Evolutionary conservation across 2,329 filamentous ascomycete species (phyloP).

Genomic region (Alternaria incomplexa): DNA sequence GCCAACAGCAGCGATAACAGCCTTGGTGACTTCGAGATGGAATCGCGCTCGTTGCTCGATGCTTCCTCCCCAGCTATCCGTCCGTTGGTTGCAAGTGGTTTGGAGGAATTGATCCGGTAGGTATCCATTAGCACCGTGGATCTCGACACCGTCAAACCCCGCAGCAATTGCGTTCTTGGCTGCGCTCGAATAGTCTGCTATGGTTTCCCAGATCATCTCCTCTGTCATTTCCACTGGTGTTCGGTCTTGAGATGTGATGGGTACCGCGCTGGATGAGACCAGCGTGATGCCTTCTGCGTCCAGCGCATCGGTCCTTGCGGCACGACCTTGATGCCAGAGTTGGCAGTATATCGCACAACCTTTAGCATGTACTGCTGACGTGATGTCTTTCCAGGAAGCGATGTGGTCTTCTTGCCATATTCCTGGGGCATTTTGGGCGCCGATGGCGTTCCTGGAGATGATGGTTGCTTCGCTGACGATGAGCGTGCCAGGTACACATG

Average conservation of each 20-base stretch:
- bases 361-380: conserved; percentile 65
- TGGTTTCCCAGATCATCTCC: conserved; percentile 42
- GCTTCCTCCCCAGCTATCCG: conserved; percentile 55
- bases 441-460: conserved; percentile 54
- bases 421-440: conserved; percentile 60
- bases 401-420: conserved; percentile 56
- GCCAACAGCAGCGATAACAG: conserved; percentile 58
- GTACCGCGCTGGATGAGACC: conserved; percentile 40
- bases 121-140: conserved; percentile 68
- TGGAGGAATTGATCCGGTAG: conserved; percentile 71
- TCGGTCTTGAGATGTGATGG: conserved; percentile 30
- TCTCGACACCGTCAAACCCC: conserved; percentile 66
- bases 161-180: conserved; percentile 55
- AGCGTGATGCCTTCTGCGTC: conserved; percentile 33
- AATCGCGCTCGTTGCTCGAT: conserved; percentile 60
- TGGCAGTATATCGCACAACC: conserved; percentile 65
- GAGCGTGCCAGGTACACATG: conserved; percentile 58
- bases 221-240: conserved; percentile 42
- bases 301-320: conserved; percentile 48
- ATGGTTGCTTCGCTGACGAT: conserved; percentile 64
- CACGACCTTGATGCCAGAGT: conserved; percentile 65
- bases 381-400: conserved; percentile 63
- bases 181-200: conserved; percentile 46
- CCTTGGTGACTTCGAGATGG: conserved; percentile 58
- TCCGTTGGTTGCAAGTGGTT: conserved; percentile 60